Percentiles rank a stretch among this genome's conserved stretches.
Conservation (phyloP, 2,329 filamentous ascomycete genomes). For the Colletotrichum liaoningense region DNA sequence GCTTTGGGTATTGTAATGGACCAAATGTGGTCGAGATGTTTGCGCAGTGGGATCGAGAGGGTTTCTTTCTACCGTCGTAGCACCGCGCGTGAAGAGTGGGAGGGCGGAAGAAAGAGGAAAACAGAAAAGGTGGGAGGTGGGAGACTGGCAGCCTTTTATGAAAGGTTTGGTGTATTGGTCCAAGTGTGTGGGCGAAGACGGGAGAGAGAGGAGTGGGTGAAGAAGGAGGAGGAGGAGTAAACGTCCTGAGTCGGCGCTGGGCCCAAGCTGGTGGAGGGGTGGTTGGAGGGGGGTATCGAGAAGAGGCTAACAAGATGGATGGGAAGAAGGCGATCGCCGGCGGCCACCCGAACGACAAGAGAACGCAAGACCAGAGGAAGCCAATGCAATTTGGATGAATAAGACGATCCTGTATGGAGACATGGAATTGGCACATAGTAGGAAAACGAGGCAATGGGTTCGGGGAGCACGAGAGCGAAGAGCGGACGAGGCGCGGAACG, state of each 20-base stretch:
- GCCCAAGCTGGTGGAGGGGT: conserved; percentile 23
- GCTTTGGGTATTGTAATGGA: conserved; percentile 15
- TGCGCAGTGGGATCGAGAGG: conserved; percentile 37
- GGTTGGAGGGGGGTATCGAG: conserved; percentile 3
- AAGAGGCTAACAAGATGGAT: neutral
- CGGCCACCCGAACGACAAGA: conserved; percentile 16
- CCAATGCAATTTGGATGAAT: conserved; percentile 28
- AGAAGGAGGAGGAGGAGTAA: conserved; percentile 19
- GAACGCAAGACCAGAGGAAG: conserved; percentile 14
- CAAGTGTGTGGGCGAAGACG: conserved; percentile 18
- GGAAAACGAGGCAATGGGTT: conserved; percentile 11
- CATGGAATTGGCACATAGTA: neutral
- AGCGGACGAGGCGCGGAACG: neutral
- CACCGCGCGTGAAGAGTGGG: conserved; percentile 33
- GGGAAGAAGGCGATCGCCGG: conserved; percentile 4
- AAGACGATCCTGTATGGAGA: conserved; percentile 25
- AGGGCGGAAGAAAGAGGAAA: conserved; percentile 30
- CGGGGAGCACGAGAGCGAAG: neutral
- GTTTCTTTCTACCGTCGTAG: conserved; percentile 35
- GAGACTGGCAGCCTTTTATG: conserved; percentile 34
- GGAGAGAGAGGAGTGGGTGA: conserved; percentile 19
- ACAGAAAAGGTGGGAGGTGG: conserved; percentile 21
- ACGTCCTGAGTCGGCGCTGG: conserved; percentile 35
- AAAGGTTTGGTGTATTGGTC: conserved; percentile 18
- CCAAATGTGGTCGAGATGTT: conserved; percentile 16